Base-by-base conservation (phyloP, 192 early-diverging fungal species). In the Gamsiella multidivaricata region DNA sequence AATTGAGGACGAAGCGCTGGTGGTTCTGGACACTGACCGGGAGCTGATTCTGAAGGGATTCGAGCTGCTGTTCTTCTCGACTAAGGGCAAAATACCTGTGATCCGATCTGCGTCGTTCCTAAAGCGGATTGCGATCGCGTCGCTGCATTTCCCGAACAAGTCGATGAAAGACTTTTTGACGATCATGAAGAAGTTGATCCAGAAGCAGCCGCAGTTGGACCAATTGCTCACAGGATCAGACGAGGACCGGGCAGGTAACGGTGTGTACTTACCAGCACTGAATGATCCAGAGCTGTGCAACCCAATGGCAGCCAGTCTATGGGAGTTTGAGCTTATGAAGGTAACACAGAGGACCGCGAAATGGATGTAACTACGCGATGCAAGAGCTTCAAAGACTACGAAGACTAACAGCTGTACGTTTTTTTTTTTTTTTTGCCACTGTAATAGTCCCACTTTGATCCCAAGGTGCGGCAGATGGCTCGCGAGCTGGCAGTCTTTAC, bases 261-360 rank as follows among this genome's bases (percentile, higher is more conserved):
- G 96, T 55, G 81, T 95, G 37, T 97, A 97, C 68, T 55, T 88
- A 29, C 86, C 88, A 33, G 80, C 90, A 14, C 73, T 97, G 59
- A 91, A 96, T 69, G 96, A 98, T 64, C 94, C 96, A 0, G 95
- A 98, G 60, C 85, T 97, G 66, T 96, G 94, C 71, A 98, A 98
- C 72, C 95, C 97, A 3, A 95, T 96, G 80, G 93, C 94, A 3
- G 91, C 97, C 4, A 94, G 89, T 74, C 63, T 97, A 49, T 98
- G 91, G 84, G 97, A 98, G 79, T 79, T 96, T 52, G 85, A 86
- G 57, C 85, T 92, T 61, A 89, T 94, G 54, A 87, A 88, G 85
- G 90, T 92, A 87, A 72, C 39, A 31, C n/a, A 20, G 17, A 14
- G 22, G 43, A 36, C 8, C 8, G 0, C 10, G n/a, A 59, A 17